Evolutionary conservation across 306 rosid species (phyloP), one percentile per base, ranked within the genome.

Genomic region (Prinsepia uniflora): DNA sequence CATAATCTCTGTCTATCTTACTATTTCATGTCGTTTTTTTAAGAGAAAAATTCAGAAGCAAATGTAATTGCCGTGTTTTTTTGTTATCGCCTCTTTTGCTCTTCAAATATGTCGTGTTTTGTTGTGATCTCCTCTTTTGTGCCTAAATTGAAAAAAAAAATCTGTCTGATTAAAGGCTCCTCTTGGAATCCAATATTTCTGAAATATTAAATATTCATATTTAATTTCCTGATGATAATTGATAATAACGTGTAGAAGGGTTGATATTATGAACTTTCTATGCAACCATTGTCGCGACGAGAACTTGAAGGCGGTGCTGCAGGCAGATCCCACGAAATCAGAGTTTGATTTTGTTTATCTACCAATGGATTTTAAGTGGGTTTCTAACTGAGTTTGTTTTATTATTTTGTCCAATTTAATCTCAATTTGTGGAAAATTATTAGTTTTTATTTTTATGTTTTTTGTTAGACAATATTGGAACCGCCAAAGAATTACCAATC

Each of bases 301-400:
- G 63, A 78, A 78, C 68, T 12, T 42, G 2, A 62, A 12, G 5
- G 60, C 14, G 1, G 36, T 30, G 36, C 36, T 61, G 46, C 22
- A 12, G 12, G 17, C 58, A 3, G 80, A 41, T 44, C 15, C 48
- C 39, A 22, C 4, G 6, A 4, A 3, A 40, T 40, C 81, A 0
- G 77, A 78, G 76, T 58, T 71, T 56, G 68, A 72, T 49, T 72
- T 78, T 12, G 55, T 78, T 7, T 78, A 78, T 54, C 20, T 78
- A 11, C 81, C 81, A 0, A 67, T 78, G 81, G 81, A 78, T 39
- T 78, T 72, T 65, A 24, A 58, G 81, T 77, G n/a, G 41, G 67
- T 30, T n/a, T n/a, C n/a, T n/a, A 30, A 30, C 36, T 30, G 3
- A 30, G 0, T 30, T 30, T 43, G 39, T 3, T 19, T 10, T 43